These are phyloP conservation scores for Leishmania tarentolae DNA, from an alignment of 208 protist genomes.

Conservation along the genomic window DNA sequence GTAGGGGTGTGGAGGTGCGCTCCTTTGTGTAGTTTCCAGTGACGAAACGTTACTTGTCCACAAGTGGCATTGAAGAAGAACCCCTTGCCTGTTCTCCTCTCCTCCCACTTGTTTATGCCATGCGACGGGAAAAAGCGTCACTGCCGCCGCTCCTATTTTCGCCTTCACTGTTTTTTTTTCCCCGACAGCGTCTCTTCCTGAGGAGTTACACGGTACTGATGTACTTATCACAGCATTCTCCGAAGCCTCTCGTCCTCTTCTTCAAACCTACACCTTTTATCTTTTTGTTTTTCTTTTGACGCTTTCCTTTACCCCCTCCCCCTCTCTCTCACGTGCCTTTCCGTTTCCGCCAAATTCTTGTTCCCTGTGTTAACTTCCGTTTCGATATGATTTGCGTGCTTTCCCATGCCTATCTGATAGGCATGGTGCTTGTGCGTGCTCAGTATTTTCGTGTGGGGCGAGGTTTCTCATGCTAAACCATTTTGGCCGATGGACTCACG, in stretches of 20 bases:
- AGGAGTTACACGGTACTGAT: not conserved
- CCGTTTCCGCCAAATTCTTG: not conserved
- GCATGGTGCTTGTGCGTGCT: too few species aligned
- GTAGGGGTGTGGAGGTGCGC: not conserved
- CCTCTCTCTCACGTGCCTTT: not conserved
- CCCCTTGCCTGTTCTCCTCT: not conserved
- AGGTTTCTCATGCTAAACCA: too few species aligned
- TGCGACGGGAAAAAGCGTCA: not conserved
- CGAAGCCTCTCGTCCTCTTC: not conserved
- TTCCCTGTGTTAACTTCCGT: too few species aligned
- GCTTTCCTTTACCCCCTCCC: not conserved
- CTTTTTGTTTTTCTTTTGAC: not conserved
- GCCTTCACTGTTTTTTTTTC: not conserved
- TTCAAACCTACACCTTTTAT: not conserved
- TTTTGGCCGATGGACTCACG: not conserved
- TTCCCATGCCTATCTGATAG: not conserved
- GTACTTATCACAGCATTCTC: not conserved
- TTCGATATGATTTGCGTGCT: not conserved
- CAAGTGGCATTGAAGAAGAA: not conserved
- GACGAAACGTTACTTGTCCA: not conserved
- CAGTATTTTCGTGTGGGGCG: too few species aligned
- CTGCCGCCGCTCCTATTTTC: too few species aligned
- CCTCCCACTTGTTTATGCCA: not conserved
- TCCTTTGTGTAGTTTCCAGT: constrained; percentile 11
- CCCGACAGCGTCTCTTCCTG: not conserved